Evolutionary conservation across 2,329 filamentous ascomycete genomes (phyloP).

Genomic region (Fusarium robinianum): DNA sequence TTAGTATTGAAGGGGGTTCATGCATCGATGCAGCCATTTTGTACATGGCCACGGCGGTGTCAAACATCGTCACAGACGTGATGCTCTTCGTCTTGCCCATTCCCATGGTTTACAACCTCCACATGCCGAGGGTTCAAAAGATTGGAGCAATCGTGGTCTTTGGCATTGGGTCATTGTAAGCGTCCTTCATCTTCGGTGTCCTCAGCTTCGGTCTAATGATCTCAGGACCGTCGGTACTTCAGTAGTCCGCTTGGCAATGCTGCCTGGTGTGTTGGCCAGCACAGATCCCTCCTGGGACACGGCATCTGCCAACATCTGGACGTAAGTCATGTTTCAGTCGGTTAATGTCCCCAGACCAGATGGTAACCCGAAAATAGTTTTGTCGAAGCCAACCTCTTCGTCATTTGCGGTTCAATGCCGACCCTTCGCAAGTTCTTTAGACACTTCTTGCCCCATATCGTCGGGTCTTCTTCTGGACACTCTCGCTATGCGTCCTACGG

Average conservation of each 20-base stretch:
- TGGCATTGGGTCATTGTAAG: slow-evolving; percentile 44
- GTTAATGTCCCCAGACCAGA: slow-evolving; percentile 8
- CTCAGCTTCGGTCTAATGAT: slow-evolving; percentile 17
- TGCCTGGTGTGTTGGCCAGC: slow-evolving; percentile 32
- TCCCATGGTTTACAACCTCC: slow-evolving; percentile 48
- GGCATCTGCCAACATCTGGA: slow-evolving; percentile 36
- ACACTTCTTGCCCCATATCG: slow-evolving; percentile 38
- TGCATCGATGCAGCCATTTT: slow-evolving; percentile 52
- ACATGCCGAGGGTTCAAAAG: slow-evolving; percentile 52
- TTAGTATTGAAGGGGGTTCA: slow-evolving; percentile 31
- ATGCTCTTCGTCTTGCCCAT: slow-evolving; percentile 52
- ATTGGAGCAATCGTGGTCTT: slow-evolving; percentile 50
- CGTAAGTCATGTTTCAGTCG: slow-evolving; percentile 29
- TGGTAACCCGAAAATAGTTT: slow-evolving; percentile 33
- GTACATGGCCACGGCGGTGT: slow-evolving; percentile 53
- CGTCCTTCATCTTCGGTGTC: slow-evolving; percentile 27
- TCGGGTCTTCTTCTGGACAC: slow-evolving; percentile 21
- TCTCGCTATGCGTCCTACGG: slow-evolving; percentile 13
- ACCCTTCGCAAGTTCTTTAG: slow-evolving; percentile 44
- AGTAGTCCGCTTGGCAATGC: slow-evolving; percentile 34
- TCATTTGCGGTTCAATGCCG: slow-evolving; percentile 47
- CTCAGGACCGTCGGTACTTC: slow-evolving; percentile 41
- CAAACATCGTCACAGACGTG: slow-evolving; percentile 53
- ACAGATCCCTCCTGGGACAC: slow-evolving; percentile 39
- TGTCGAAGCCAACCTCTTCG: slow-evolving; percentile 46